These are phyloP conservation scores for Nicotiana attenuata DNA, from an alignment of 257 asterid species.

Conservation along the genomic window DNA sequence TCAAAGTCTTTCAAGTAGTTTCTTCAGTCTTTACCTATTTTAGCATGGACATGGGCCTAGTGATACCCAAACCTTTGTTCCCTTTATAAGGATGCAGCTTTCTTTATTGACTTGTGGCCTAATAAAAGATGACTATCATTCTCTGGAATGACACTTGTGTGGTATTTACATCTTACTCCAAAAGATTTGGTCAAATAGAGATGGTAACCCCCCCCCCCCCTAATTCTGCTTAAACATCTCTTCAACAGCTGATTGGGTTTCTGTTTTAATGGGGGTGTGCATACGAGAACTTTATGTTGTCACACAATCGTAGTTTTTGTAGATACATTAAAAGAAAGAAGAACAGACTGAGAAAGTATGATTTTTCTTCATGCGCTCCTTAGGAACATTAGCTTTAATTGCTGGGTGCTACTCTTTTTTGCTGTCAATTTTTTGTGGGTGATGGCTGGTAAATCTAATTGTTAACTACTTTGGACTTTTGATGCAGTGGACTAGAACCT, in stretches of 20 bases:
- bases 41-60: neutral
- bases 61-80: neutral
- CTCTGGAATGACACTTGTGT: neutral
- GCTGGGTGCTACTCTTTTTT: neutral
- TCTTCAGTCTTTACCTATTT: neutral
- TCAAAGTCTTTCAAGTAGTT: neutral
- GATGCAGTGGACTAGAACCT: slow-evolving; percentile 89
- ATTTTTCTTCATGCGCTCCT: neutral
- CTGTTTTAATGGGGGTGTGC: neutral
- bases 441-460: neutral
- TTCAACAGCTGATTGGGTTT: neutral
- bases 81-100: neutral
- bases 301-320: neutral
- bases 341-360: neutral
- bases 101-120: neutral
- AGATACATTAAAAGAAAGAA: neutral
- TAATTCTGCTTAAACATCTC: neutral
- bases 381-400: neutral
- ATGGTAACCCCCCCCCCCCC: neutral
- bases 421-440: neutral
- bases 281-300: neutral
- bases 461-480: slow-evolving; percentile 19
- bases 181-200: neutral
- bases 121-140: neutral
- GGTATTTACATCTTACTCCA: neutral